phyloP scores from a whole-genome alignment of 2,329 filamentous ascomycete species.

The Fusarium pseudograminearum region DNA sequence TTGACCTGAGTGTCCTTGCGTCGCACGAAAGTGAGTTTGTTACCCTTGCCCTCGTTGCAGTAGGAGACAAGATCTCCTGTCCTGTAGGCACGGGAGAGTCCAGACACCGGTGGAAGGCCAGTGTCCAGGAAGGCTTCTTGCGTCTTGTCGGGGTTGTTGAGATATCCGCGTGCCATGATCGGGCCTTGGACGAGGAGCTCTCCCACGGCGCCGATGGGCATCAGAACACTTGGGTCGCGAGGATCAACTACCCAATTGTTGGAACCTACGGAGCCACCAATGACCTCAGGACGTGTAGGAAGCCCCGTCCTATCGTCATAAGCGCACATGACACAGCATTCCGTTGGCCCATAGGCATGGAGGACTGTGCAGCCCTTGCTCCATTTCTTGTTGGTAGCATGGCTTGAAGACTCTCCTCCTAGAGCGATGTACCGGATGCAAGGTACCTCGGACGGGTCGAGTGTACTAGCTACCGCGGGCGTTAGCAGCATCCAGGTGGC shows the following conservation, averaged over 20 bases:
- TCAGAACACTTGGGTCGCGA: background rate
- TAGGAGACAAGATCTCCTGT: background rate
- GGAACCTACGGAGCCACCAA: background rate
- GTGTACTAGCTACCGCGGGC: background rate
- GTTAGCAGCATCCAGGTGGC: background rate
- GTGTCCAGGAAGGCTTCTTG: background rate
- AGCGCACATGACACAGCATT: background rate
- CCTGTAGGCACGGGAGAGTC: background rate
- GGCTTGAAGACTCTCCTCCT: background rate
- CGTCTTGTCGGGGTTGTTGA: constrained; percentile 4
- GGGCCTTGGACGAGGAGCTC: background rate
- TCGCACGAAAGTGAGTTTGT: background rate
- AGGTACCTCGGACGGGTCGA: background rate
- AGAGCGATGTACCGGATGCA: background rate
- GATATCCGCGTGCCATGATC: background rate
- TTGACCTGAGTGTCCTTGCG: background rate
- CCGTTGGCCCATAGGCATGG: background rate
- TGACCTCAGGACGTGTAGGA: background rate
- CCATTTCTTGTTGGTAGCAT: background rate
- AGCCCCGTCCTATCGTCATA: background rate
- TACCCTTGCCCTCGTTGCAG: constrained; percentile 1
- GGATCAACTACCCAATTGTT: constrained; percentile 1
- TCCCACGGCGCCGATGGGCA: background rate
- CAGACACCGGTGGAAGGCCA: background rate
- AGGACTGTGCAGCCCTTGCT: background rate